Evolutionary conservation across 306 rosid species (phyloP), one percentile per base, ranked within the genome.

Genomic region (Rosa chinensis): DNA sequence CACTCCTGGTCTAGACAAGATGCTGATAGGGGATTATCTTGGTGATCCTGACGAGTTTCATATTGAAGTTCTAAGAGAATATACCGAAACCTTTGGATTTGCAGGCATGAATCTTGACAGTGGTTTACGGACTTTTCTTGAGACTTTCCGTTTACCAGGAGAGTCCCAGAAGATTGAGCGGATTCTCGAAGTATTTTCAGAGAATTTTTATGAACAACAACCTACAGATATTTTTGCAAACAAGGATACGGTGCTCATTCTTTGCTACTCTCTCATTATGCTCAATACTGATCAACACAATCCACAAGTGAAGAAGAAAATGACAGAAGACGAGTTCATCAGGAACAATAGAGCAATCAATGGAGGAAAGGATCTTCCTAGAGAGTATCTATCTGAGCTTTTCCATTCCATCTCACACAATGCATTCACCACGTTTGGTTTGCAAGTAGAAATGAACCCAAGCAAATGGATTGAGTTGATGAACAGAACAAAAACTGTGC

Each of bases 131-230:
- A 91, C 92, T 74, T 95, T 82, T 82, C 88, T 93, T 4, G 99
- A 91, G 71, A 83, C 94, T 45, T 95, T 93, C 56, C 67, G 90
- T 40, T 80, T 95, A 73, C 99, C 99, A 0, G 98, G 98, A 16
- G 98, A 93, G 84, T 88, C 99, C 11, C 99, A 95, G 74, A 95
- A 95, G 92, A 95, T 95, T 87, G 93, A 91, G 25, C 81, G 99
- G 17, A 75, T 95, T 44, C 87, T 95, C 0, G 94, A 95, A 81
- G 96, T 96, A 3, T 90, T 95, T 67, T 78, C 99, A 0, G 96
- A 93, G 74, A 86, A 86, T 72, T 93, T 88, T 83, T 93, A 75
- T 76, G 88, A 89, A 14, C 94, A 90, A 69, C 93, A 85, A 44
- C 72, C 99, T 21, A 80, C 95, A 4, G 90, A 88, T 49, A 44